Conservation (phyloP, 352 stramenopile genomes). For the Phytophthora brassicae region DNA sequence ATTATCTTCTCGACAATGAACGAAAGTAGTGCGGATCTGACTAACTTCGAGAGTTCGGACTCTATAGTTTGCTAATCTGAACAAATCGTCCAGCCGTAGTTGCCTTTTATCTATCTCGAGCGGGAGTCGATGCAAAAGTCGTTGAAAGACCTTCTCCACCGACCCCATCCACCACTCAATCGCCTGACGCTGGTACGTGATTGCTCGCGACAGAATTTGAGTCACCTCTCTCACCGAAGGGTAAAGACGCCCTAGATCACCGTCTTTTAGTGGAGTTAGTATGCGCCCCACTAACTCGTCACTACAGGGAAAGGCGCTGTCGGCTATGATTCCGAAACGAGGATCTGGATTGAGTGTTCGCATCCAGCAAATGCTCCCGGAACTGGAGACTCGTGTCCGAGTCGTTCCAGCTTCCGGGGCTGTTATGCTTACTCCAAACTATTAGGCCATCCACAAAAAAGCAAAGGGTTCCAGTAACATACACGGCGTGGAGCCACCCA, state of each 20-base stretch:
- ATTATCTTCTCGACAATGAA: not conserved
- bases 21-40: not conserved
- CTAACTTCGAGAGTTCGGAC: not conserved
- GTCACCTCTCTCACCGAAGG: not conserved
- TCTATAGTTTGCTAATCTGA: not conserved
- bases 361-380: not conserved
- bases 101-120: not conserved
- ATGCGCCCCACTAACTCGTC: not conserved
- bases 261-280: not conserved
- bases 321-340: constrained; percentile 4
- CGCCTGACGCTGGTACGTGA: not conserved
- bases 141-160: constrained; percentile 4
- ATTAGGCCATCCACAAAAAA: constrained; percentile 19
- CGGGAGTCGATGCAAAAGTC: not conserved
- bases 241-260: not conserved
- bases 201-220: not conserved
- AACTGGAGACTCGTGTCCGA: constrained; percentile 3
- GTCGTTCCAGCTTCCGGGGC: constrained; percentile 21
- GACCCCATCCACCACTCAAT: constrained; percentile 4
- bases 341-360: not conserved
- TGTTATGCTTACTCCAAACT: constrained; percentile 15
- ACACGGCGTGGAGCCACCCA: constrained; percentile 16
- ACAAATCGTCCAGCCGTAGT: not conserved
- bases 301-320: constrained; percentile 4
- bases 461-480: constrained; percentile 12